phyloP scores from a whole-genome alignment of 306 rosid species.

The Quercus engelmannii region DNA sequence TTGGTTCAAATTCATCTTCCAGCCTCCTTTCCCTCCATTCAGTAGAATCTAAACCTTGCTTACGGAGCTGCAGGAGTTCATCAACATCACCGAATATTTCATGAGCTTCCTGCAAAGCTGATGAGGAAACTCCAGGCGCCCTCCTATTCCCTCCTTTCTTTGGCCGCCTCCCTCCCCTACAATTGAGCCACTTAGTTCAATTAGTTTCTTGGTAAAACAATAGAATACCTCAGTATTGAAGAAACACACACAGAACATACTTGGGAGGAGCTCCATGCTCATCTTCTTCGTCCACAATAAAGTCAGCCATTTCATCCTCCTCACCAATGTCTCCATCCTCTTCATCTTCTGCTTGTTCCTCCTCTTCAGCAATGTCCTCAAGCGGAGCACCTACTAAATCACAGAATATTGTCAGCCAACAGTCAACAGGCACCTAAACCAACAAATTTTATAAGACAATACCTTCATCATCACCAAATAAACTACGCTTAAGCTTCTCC shows the following conservation, averaged over 20 bases:
- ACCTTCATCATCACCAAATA: slow-evolving; percentile 97
- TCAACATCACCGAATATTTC: slow-evolving; percentile 95
- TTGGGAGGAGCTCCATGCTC: slow-evolving; percentile 77
- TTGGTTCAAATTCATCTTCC: slow-evolving; percentile 95
- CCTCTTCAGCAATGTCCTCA: slow-evolving; percentile 93
- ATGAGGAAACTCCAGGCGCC: slow-evolving; percentile 83
- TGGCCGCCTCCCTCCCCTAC: slow-evolving; percentile 50
- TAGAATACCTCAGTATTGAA: neutral
- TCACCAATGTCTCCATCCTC: slow-evolving; percentile 91
- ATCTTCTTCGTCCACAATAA: slow-evolving; percentile 90
- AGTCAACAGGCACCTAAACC: slow-evolving; percentile 3
- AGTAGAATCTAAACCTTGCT: slow-evolving; percentile 46
- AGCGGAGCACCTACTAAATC: slow-evolving; percentile 57
- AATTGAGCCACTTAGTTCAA: neutral
- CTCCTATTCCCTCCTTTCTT: slow-evolving; percentile 62
- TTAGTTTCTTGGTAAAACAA: slow-evolving; percentile 19
- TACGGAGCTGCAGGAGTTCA: slow-evolving; percentile 57
- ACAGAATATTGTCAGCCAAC: slow-evolving; percentile 10
- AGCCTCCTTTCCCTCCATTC: slow-evolving; percentile 74
- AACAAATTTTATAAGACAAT: slow-evolving; percentile 1
- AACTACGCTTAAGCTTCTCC: slow-evolving; percentile 82
- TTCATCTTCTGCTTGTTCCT: slow-evolving; percentile 88
- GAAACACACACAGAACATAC: slow-evolving; percentile 29
- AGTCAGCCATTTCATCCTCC: slow-evolving; percentile 98
- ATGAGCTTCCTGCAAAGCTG: slow-evolving; percentile 92